Evolutionary conservation across 2,329 filamentous ascomycete genomes (phyloP), one percentile per base, ranked within the genome.

Genomic region (Basipetospora chlamydospora): DNA sequence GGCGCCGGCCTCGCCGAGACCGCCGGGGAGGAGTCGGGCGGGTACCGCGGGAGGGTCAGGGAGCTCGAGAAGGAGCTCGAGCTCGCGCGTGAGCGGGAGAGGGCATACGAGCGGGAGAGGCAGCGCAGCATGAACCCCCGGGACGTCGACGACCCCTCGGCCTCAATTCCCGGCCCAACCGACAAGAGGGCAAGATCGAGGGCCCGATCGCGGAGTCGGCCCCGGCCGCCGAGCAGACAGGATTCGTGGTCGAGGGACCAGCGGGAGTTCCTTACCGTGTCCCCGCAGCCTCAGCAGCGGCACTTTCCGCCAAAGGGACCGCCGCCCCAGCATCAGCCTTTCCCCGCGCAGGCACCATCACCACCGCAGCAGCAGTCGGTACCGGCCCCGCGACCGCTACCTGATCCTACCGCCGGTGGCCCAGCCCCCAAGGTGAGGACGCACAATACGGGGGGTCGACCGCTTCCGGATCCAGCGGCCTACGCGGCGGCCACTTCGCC

Each of bases 31-130:
- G 56, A 53, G 50, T 32, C 56, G 17, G 46, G 54, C 13, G 61
- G 64, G 37, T 68, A 88, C 53, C 73, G 66, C 43, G 70, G 67
- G 43, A 75, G 86, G 28, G 77, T 95, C 43, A 72, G 72, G 47
- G 79, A 95, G 52, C 66, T 96, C 5, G 88, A 96, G 58, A 66
- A 72, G 59, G 63, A 83, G 65, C 53, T 75, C 15, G 66, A 80
- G 61, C 45, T 70, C 50, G 64, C 75, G 44, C 63, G 78, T 47
- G 53, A 77, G 60, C 54, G 80, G 55, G 65, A 80, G 53, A 57
- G 70, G 55, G 65, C 80, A 59, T 68, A 77, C 54, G 61, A 80
- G 59, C 57, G 64, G 42, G 63, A 70, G 48, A 58, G 75, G 40
- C 53, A 72, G 52, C 26, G 21, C n/a, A 16, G 6, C 16, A 16